Base-by-base conservation (phyloP, 2,329 filamentous ascomycete species). In the Fusarium protoensiforme region DNA sequence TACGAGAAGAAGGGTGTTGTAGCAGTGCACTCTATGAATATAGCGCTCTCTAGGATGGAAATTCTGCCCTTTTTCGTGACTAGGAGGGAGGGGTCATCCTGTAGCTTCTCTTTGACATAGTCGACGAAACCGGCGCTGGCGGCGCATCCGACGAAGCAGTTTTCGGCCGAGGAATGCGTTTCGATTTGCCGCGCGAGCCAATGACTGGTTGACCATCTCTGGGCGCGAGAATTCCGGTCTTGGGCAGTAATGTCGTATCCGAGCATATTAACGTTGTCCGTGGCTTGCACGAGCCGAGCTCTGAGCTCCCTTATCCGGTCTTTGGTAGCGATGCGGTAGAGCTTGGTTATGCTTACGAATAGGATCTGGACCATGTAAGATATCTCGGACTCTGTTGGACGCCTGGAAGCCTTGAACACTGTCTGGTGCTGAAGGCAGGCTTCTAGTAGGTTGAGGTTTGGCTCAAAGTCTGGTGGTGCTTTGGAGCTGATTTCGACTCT, bases 321-420 rank as follows among this genome's bases (percentile, higher is more conserved):
- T 46, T n/a, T 5, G 14, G 14, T 27, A 13, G 22, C 22, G 7
- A 8, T 10, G 14, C 1, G 1, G 5, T 46, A 46, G 8, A 48
- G 14, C 8, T 9, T 0, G 2, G 24, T n/a, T 18, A 27, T 46
- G 4, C 20, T 1, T 18, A 3, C 0, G 8, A 27, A 18, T 22
- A 46, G 5, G 8, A 27, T 10, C 22, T 1, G 3, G 41, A 3
- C 41, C 2, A 24, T 24, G 3, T 43, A 14, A 16, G 4, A 1
- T 7, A 14, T 2, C 4, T 9, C 38, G 10, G 5, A 4, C 3
- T 1, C 20, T 20, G 5, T 7, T 41, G 5, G 10, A 39, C 11
- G 1, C 5, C 3, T 7, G n/a, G 1, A 3, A 9, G 14, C 22
- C 14, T 10, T 16, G 2, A 16, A 18, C 22, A 18, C 41, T 27